Percentiles rank a stretch among this genome's conserved stretches.
phyloP scores from a whole-genome alignment of 345 rosid species.

The Iberis pinnata region DNA sequence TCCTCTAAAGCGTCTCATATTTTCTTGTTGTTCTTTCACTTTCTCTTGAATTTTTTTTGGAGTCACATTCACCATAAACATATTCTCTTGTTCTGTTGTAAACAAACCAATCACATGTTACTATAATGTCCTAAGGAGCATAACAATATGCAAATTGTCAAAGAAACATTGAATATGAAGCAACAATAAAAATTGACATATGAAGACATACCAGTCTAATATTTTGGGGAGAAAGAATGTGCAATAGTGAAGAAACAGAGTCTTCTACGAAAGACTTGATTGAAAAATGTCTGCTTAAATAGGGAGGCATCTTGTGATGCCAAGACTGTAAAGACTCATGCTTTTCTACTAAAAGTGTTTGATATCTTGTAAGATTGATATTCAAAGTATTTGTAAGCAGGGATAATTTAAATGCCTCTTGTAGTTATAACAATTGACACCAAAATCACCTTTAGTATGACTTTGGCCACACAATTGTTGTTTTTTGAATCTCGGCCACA shows the following conservation, averaged over 20 bases:
- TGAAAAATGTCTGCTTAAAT: conserved; percentile 77
- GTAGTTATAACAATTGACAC: conserved; percentile 8
- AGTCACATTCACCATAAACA: too few species aligned
- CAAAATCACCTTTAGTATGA: conserved; percentile 60
- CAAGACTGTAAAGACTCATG: conserved; percentile 59
- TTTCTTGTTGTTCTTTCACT: too few species aligned
- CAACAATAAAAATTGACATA: neutral
- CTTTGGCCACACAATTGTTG: conserved; percentile 90
- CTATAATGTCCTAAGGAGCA: too few species aligned
- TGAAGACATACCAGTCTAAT: conserved; percentile 62
- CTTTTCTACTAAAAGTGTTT: conserved; percentile 58
- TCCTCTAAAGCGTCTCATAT: too few species aligned
- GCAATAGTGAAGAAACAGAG: conserved; percentile 62
- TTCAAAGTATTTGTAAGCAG: conserved; percentile 19
- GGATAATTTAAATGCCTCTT: conserved; percentile 3
- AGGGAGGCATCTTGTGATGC: conserved; percentile 65
- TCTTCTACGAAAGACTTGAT: conserved; percentile 64
- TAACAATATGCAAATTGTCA: neutral
- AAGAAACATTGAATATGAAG: neutral
- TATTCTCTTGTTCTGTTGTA: too few species aligned
- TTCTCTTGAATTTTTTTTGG: too few species aligned
- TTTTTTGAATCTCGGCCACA: conserved; percentile 76
- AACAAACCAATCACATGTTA: too few species aligned
- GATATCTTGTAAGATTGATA: conserved; percentile 51
- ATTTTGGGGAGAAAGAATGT: conserved; percentile 74